Percentiles rank a stretch among this genome's conserved stretches.
These are phyloP conservation scores for Sergeia podlipaevii DNA, from an alignment of 208 protist species.

Conservation along the genomic window DNA sequence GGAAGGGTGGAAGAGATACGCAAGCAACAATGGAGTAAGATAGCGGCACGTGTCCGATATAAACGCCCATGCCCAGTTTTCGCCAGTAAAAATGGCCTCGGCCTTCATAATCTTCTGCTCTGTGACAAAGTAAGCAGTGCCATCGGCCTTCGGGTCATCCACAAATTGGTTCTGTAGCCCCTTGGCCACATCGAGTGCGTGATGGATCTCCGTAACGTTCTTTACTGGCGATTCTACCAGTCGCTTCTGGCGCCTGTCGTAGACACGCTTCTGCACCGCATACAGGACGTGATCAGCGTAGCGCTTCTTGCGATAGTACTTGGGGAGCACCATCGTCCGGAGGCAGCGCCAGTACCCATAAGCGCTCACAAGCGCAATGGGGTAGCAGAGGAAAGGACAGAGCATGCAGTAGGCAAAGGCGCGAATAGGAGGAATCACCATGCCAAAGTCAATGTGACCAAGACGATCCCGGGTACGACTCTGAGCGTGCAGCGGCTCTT, in stretches of 20 bases:
- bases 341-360: slow-evolving; percentile 84
- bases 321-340: slow-evolving; percentile 56
- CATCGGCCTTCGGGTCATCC: slow-evolving; percentile 58
- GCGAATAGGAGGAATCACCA: slow-evolving; percentile 72
- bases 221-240: slow-evolving; percentile 63
- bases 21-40: slow-evolving; percentile 53
- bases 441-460: slow-evolving; percentile 86
- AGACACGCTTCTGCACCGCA: slow-evolving; percentile 79
- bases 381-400: slow-evolving; percentile 75
- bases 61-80: slow-evolving; percentile 89
- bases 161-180: slow-evolving; percentile 76
- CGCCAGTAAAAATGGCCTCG: slow-evolving; percentile 79
- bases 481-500: slow-evolving; percentile 59
- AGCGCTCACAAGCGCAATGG: slow-evolving; percentile 49
- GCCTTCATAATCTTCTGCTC: slow-evolving; percentile 86
- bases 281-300: slow-evolving; percentile 79
- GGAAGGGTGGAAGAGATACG: slow-evolving; percentile 74
- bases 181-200: slow-evolving; percentile 57
- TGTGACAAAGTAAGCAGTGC: slow-evolving; percentile 77
- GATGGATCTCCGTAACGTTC: slow-evolving; percentile 66
- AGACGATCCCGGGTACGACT: slow-evolving; percentile 71
- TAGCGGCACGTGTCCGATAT: slow-evolving; percentile 85
- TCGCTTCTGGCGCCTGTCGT: slow-evolving; percentile 43
- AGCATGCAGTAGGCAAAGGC: slow-evolving; percentile 76
- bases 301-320: slow-evolving; percentile 59